phyloP scores from a whole-genome alignment of 768 basidiomycete genomes.

The Leccinum sublutescens region DNA sequence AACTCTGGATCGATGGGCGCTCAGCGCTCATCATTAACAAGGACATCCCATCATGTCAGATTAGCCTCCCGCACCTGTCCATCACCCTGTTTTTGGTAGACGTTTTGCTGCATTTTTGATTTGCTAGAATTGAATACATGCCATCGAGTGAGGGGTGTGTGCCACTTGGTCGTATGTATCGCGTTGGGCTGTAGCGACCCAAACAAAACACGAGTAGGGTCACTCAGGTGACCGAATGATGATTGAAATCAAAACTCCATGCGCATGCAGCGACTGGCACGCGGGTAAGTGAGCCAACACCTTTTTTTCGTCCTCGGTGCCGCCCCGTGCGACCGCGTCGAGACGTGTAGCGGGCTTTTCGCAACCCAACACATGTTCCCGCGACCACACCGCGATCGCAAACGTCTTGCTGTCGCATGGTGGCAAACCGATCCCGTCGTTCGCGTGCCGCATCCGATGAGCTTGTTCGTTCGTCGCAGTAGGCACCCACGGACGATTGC shows the following conservation, averaged over 20 bases:
- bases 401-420: constrained; percentile 8
- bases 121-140: constrained; percentile 4
- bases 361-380: constrained; percentile 15
- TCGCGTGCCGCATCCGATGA: constrained; percentile 4
- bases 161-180: neutral
- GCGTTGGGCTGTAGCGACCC: neutral
- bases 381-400: constrained; percentile 30
- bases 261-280: constrained; percentile 5
- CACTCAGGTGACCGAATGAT: neutral
- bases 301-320: constrained; percentile 3
- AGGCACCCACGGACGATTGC: constrained; percentile 9
- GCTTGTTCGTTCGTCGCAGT: neutral
- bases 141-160: constrained; percentile 12
- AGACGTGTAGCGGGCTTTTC: constrained; percentile 15
- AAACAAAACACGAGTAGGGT: neutral
- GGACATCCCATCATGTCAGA: constrained; percentile 17
- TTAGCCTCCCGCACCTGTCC: constrained; percentile 20
- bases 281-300: constrained; percentile 4
- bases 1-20: constrained; percentile 15
- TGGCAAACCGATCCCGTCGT: constrained; percentile 15
- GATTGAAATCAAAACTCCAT: neutral
- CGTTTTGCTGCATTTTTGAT: constrained; percentile 11
- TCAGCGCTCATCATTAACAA: constrained; percentile 9
- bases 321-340: neutral
- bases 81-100: constrained; percentile 14